Evolutionary conservation across 2,329 filamentous ascomycete genomes (phyloP), one percentile per base, ranked within the genome.

Genomic region (Xylariomycetidae sp.): DNA sequence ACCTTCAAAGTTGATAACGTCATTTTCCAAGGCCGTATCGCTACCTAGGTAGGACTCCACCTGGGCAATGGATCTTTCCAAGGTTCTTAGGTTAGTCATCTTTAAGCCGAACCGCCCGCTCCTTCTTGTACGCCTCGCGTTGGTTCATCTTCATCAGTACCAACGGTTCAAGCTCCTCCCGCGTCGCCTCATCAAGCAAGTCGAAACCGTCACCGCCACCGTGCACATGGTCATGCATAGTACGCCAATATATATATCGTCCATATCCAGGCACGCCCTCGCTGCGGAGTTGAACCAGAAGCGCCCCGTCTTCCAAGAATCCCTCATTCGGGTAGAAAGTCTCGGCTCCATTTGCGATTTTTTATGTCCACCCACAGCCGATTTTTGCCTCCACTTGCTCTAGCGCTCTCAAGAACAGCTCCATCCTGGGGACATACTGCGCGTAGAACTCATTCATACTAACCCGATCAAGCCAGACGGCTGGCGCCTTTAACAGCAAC

Each of bases 401-500:
- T 30, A 42, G 22, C 4, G 37, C 42, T 7, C 20, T 26, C 5
- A 43, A 26, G 14, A 41, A 43, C 33, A 34, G 40, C 13, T 43
- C 40, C 25, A 30, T 34, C 12, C 35, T 17, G 9, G 42, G 37
- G 16, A 25, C 31, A n/a, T 34, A 43, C 6, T 34, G 26, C 9
- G 31, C 18, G 7, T 32, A 16, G 31, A 45, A 39, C 15, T 34
- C 15, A 8, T 29, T 16, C 14, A 16, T 18, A 8, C 15, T 16
- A 14, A 12, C 15, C 11, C 15, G 8, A 9, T 14, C 13, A 6
- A 29, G 16, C n/a, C 16, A 30, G 25, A 18, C 22, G n/a, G 16
- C 36, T 14, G 29, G 36, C 13, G 27, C 5, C 12, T 19, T 12
- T 5, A 32, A 29, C 26, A 67, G 36, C 3, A 66, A 50, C 62